A percentile compares a stretch with the other conserved stretches of the same genome.
These are phyloP conservation scores for Gastrolobium villosum DNA, from an alignment of 306 rosid genomes.

Conservation along the genomic window DNA sequence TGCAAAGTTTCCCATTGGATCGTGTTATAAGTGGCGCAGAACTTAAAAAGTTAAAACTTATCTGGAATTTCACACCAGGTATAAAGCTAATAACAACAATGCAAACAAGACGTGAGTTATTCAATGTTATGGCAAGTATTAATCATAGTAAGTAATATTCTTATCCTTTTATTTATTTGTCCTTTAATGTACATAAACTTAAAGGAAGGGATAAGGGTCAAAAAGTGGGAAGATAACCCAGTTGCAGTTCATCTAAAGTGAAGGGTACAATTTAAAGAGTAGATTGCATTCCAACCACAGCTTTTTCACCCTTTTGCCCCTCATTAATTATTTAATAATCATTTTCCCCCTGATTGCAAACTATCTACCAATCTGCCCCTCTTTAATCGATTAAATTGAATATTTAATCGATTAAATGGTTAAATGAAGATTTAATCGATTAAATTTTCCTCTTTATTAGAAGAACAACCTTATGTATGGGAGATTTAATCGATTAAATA, in stretches of 20 bases:
- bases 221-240: neutral
- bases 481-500: too few relatives aligned
- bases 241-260: neutral
- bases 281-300: conserved; percentile 51
- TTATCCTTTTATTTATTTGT: neutral
- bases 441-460: too few relatives aligned
- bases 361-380: too few relatives aligned
- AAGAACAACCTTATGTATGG: too few relatives aligned
- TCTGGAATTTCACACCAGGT: too few relatives aligned
- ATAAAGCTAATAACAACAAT: neutral
- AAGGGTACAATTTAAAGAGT: neutral
- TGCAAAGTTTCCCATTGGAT: neutral
- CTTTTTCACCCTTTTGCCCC: too few relatives aligned
- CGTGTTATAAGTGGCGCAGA: neutral
- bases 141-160: neutral
- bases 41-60: neutral
- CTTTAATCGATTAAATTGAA: too few relatives aligned
- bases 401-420: too few relatives aligned
- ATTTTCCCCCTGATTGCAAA: too few relatives aligned
- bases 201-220: neutral
- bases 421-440: too few relatives aligned
- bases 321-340: too few relatives aligned
- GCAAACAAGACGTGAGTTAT: neutral
- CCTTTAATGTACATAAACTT: neutral
- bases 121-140: too few relatives aligned